phyloP scores from a whole-genome alignment of 495 filamentous ascomycete genomes.

The Lophium mytilinum region DNA sequence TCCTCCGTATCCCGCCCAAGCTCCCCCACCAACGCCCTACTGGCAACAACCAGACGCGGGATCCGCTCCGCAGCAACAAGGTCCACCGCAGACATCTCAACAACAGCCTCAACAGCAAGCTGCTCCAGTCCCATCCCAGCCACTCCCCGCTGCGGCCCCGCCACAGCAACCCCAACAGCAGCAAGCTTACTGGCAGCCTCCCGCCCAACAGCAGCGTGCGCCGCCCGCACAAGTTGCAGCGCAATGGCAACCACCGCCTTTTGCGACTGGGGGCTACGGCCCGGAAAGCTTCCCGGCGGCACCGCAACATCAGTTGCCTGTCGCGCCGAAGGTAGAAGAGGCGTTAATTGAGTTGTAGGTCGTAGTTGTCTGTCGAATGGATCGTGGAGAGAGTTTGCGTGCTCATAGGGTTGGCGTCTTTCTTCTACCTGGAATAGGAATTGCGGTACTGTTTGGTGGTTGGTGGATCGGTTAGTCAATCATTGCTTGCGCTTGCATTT shows the following conservation, averaged over 20 bases:
- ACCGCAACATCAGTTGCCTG: constrained; percentile 52
- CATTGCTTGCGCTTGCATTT: too few relatives aligned
- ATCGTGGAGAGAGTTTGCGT: too few relatives aligned
- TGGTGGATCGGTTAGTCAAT: too few relatives aligned
- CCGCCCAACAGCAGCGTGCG: constrained; percentile 20
- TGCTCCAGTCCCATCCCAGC: constrained; percentile 7
- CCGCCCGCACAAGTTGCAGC: constrained; percentile 41
- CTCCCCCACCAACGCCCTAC: constrained; percentile 12
- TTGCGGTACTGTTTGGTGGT: too few relatives aligned
- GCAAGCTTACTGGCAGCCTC: constrained; percentile 11
- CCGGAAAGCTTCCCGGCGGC: constrained; percentile 57
- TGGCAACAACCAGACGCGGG: constrained; percentile 2
- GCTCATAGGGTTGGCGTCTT: too few relatives aligned
- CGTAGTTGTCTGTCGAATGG: background rate
- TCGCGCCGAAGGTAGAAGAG: constrained; percentile 56
- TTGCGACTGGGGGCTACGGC: constrained; percentile 41
- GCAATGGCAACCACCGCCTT: constrained; percentile 22
- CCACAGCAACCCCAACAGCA: constrained; percentile 38
- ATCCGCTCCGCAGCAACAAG: constrained; percentile 23
- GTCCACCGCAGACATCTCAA: constrained; percentile 24
- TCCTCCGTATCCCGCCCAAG: constrained; percentile 13
- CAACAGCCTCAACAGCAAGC: constrained; percentile 35
- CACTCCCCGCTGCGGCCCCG: constrained; percentile 15
- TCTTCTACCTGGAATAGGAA: too few relatives aligned
- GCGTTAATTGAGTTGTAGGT: constrained; percentile 75